Evolutionary conservation across 305 asterid species (phyloP), one percentile per base, ranked within the genome.

Genomic region (Fraxinus ornus): DNA sequence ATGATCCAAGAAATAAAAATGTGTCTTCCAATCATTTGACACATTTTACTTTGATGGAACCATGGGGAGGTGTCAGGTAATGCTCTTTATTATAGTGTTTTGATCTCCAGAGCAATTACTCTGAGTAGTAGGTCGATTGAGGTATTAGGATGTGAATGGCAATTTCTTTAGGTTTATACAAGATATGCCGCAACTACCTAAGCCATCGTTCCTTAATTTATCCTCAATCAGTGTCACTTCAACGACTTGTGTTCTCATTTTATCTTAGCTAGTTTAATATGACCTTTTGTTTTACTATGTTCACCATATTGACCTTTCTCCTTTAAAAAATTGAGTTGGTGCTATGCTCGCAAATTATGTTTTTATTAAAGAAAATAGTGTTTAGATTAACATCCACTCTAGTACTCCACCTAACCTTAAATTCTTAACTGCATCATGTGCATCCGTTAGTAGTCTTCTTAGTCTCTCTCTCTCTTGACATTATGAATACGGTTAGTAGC

Each of bases 1-100:
- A 36, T 62, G 77, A 19, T 64, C 35, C 80, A 76, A 81, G 76
- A 81, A 49, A 26, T 55, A 35, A 57, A 36, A 55, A 33, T 37
- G 12, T 3, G 71, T 19, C 70, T 7, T 60, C 70, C 70, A 21
- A 60, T 60, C 66, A 60, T n/a, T 57, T 57, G 10, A 57, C 66
- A 17, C 26, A 19, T 57, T 57, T 57, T 57, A 57, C 26, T 57
- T 57, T n/a, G 12, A 57, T 57, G 66, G 66, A 57, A 57, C 26
- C 26, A 57, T 57, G 66, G 10, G 66, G 66, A n/a, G 66, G 30
- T 21, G 70, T 21, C 13, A 60, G 70, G 13, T 60, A 60, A 60
- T 60, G 28, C 76, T 74, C 10, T 24, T 15, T 41, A 21, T 60
- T 60, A 21, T 22, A 60, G 26, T n/a, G 7, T 60, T 60, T 60